phyloP scores from a whole-genome alignment of 73 alveolate genomes.

The Stentor roeselii region DNA sequence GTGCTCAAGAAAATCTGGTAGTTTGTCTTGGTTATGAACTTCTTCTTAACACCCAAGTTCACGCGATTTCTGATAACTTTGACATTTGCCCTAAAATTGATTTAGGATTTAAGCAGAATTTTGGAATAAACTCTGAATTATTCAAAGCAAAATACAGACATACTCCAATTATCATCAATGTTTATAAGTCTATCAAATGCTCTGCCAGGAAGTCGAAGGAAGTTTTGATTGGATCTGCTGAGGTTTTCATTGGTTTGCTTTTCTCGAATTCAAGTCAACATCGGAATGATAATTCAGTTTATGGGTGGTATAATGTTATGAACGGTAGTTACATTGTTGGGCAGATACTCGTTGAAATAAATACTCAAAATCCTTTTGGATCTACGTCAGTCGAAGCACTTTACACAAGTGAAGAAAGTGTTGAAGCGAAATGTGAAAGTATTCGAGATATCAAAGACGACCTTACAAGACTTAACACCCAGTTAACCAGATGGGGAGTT shows the following conservation, averaged over 20 bases:
- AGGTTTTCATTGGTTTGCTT: constrained; percentile 7
- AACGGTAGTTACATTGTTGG: background rate
- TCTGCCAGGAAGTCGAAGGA: background rate
- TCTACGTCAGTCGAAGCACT: background rate
- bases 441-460: background rate
- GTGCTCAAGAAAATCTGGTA: background rate
- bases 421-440: background rate
- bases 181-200: background rate
- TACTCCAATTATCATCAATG: background rate
- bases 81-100: background rate
- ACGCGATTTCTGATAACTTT: background rate
- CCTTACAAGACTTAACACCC: background rate
- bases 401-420: background rate
- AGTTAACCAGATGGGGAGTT: background rate
- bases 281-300: background rate
- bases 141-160: constrained; percentile 5
- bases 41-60: background rate
- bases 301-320: constrained; percentile 9
- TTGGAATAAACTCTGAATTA: background rate
- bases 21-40: background rate
- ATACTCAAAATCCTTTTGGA: background rate
- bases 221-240: background rate
- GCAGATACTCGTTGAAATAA: background rate
- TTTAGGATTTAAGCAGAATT: background rate
- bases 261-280: background rate